Evolutionary conservation across 352 stramenopile genomes (phyloP).

Genomic region (Thalassiosira hispida): DNA sequence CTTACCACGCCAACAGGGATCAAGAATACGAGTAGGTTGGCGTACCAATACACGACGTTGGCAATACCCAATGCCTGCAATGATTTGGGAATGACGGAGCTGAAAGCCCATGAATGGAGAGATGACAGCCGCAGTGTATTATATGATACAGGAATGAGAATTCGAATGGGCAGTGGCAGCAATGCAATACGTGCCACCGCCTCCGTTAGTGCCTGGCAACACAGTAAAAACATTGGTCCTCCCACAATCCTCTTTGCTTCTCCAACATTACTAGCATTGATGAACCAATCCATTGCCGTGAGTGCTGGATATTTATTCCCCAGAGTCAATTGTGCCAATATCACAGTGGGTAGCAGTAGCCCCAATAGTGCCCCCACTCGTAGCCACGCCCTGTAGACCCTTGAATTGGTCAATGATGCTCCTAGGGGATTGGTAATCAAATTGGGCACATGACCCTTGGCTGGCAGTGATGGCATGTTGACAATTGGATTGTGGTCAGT

Average conservation of each 20-base stretch:
- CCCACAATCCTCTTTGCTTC: conserved; percentile 35
- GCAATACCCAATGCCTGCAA: conserved; percentile 45
- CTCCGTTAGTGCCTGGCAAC: conserved; percentile 69
- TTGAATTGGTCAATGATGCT: conserved; percentile 45
- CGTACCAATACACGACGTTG: conserved; percentile 73
- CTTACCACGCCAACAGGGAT: conserved; percentile 68
- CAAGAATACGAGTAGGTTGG: conserved; percentile 78
- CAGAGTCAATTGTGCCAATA: conserved; percentile 21
- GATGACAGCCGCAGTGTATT: conserved; percentile 64
- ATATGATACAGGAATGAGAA: conserved; percentile 75
- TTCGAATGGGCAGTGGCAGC: conserved; percentile 68
- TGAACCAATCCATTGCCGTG: neutral
- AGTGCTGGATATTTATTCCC: neutral
- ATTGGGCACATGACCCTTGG: conserved; percentile 72
- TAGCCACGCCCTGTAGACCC: conserved; percentile 64
- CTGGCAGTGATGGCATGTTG: conserved; percentile 66
- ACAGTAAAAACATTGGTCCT: conserved; percentile 72
- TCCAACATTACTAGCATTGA: neutral
- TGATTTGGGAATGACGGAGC: conserved; percentile 12
- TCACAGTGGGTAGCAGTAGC: conserved; percentile 40
- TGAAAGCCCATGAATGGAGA: conserved; percentile 61
- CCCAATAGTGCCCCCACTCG: conserved; percentile 59
- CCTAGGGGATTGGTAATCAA: conserved; percentile 75
- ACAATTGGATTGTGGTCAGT: conserved; percentile 13
- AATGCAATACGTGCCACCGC: conserved; percentile 38